Evolutionary conservation across 495 filamentous ascomycete genomes (phyloP), one percentile per base, ranked within the genome.

Genomic region (Penicillium tannophilum): DNA sequence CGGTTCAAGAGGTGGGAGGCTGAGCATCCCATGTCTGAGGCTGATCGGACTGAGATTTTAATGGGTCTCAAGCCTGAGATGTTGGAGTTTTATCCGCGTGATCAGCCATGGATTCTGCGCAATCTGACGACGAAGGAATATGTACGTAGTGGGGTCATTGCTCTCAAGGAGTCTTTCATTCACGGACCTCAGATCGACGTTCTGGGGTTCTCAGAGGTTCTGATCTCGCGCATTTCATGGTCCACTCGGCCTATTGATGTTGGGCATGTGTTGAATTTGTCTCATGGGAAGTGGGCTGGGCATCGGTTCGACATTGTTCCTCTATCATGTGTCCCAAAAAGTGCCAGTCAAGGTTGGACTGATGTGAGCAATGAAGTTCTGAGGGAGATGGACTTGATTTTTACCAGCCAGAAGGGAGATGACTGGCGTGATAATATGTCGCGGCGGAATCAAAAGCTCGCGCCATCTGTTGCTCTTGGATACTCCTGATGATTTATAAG

Each of bases 71-170:
- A 58, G 39, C 62, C 58, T 6, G 62, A 64, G 30, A 64, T 58
- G 11, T 39, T 58, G 26, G 62, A 58, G 6, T 61, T 64, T 23
- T 64, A 54, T 48, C 61, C 61, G 1, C 61, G 52, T 17, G 48
- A 63, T 26, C 57, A 64, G 50, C 28, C 35, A 0, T 64, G 62
- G 62, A 47, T 64, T 30, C 36, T 64, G 19, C 62, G 62, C 0
- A 64, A 64, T 24, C 19, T 64, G 42, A 60, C 62, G 2, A 64
- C 62, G n/a, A 52, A 56, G 20, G 62, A 64, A n/a, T 64, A 61
- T 28, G 62, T 64, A 1, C 58, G 58, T 24, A 58, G 62, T 3
- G 62, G 61, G 30, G 62, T 47, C 2, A 61, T 64, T 12, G 62
- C 62, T 1, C 54, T 64, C 4, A 61, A 57, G 8, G 12, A 47